Evolutionary conservation across 495 filamentous ascomycete genomes (phyloP), one percentile per base, ranked within the genome.

Genomic region (Podospora bellae-mahoneyi): DNA sequence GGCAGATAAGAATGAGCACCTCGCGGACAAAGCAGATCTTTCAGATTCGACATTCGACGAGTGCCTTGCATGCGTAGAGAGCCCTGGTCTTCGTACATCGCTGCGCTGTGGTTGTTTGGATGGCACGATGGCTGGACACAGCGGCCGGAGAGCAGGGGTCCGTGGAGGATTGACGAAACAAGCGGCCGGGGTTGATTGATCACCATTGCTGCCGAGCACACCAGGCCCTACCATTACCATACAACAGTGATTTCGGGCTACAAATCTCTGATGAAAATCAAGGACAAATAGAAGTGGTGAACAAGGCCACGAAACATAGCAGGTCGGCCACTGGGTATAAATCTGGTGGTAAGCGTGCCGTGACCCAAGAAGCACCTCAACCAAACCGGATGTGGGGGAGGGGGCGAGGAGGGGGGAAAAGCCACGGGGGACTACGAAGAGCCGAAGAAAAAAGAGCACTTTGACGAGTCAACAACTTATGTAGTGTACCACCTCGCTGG

Each of bases 251-350:
- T n/a, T n/a, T 13, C n/a, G 10, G n/a, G 55, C 55, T 19, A 58
- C n/a, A 58, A 26, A 13, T 19, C 0, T 48, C 55, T 26, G 15
- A 16, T 57, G 28, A 62, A 55, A 23, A 66, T 60, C 60, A 64
- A 39, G 57, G n/a, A 32, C 39, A 48, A 18, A n/a, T 63, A 26
- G 26, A 65, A 63, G 70, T 39, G 61, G 68, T 62, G 68, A 65
- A 56, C 64, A 26, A 53, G 69, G 71, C 70, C 70, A 60, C 60
- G 60, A 72, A 66, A 64, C 72, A 69, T 70, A 60, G 44, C 65
- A 65, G 61, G 56, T 57, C 62, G 27, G 65, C 19, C 62, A 27
- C 28, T 48, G 39, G 39, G 39, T 13, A 18, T 39, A 10, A 39
- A 39, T 23, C 3, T 39, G 34, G 34, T 39, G 34, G 39, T 48